phyloP scores from a whole-genome alignment of 129 eudicot species.

The Ambrosia trifida region DNA sequence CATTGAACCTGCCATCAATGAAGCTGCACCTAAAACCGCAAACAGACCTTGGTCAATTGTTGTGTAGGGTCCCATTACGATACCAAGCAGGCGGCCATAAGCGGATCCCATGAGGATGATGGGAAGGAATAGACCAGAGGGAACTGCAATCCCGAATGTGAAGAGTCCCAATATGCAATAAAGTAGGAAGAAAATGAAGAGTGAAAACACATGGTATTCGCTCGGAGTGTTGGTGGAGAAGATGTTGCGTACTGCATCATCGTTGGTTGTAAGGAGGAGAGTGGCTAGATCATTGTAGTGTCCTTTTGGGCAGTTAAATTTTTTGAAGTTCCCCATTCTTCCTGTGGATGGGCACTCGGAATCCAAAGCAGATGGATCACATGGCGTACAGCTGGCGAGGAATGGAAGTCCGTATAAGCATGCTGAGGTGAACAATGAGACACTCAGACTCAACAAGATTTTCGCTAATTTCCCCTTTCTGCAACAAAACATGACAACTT shows the following conservation, averaged over 20 bases:
- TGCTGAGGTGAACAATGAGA: conserved; percentile 84
- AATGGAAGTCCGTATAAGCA: conserved; percentile 91
- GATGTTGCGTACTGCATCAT: conserved; percentile 90
- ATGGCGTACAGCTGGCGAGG: conserved; percentile 77
- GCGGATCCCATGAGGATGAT: conserved; percentile 97
- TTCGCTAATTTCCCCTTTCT: conserved; percentile 87
- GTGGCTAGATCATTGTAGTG: conserved; percentile 94
- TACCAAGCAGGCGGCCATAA: conserved; percentile 89
- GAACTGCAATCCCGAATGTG: conserved; percentile 94
- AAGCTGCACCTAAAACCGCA: conserved; percentile 95
- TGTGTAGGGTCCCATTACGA: conserved; percentile 81
- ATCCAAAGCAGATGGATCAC: conserved; percentile 56
- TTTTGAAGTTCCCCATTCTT: conserved; percentile 88
- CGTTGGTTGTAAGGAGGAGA: conserved; percentile 90
- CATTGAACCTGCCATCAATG: conserved; percentile 98
- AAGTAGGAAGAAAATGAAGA: conserved; percentile 62
- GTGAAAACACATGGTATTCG: conserved; percentile 58
- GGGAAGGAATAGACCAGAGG: conserved; percentile 94
- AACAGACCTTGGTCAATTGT: conserved; percentile 82
- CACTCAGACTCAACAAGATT: conserved; percentile 61
- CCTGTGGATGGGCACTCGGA: conserved; percentile 68
- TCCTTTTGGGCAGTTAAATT: conserved; percentile 93
- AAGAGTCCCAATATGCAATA: conserved; percentile 87
- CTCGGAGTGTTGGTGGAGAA: conserved; percentile 80
- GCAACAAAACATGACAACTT: conserved; percentile 30